A percentile compares a stretch with the other conserved stretches of the same genome.
Evolutionary conservation across 345 rosid species (phyloP).

Genomic region (Schrenkiella parvula): DNA sequence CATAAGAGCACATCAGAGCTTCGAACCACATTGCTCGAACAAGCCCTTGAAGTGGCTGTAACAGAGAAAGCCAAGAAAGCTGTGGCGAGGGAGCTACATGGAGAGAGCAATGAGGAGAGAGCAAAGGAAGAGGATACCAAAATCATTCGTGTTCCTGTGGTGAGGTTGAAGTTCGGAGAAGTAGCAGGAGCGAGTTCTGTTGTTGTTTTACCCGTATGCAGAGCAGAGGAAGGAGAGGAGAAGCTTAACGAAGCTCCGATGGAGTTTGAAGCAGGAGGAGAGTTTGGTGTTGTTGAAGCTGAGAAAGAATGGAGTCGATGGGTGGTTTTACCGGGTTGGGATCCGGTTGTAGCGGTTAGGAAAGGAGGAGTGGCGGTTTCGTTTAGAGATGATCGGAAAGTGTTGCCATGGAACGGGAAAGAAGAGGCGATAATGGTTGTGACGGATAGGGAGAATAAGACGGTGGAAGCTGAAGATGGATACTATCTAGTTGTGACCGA

Average conservation of each 20-base stretch:
- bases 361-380: constrained; percentile 75
- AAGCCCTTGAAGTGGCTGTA: constrained; percentile 56
- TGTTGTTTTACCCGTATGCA: constrained; percentile 67
- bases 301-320: constrained; percentile 87
- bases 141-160: constrained; percentile 60
- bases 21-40: constrained; percentile 43
- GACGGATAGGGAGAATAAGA: constrained; percentile 56
- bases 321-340: constrained; percentile 85
- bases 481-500: constrained; percentile 46
- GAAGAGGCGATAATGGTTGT: constrained; percentile 76
- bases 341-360: constrained; percentile 40
- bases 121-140: constrained; percentile 30
- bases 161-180: constrained; percentile 69
- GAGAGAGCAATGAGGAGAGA: constrained; percentile 29
- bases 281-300: constrained; percentile 72
- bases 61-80: constrained; percentile 60
- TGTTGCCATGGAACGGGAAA: constrained; percentile 78
- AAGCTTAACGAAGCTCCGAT: constrained; percentile 67
- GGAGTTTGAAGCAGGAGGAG: constrained; percentile 51
- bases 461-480: constrained; percentile 58
- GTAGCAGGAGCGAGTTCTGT: constrained; percentile 76
- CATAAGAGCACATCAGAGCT: constrained; percentile 49
- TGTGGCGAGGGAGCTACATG: constrained; percentile 43
- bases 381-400: constrained; percentile 56
- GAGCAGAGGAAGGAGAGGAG: constrained; percentile 44